Conservation (phyloP, 306 rosid genomes). For the Cucumis sativus region DNA sequence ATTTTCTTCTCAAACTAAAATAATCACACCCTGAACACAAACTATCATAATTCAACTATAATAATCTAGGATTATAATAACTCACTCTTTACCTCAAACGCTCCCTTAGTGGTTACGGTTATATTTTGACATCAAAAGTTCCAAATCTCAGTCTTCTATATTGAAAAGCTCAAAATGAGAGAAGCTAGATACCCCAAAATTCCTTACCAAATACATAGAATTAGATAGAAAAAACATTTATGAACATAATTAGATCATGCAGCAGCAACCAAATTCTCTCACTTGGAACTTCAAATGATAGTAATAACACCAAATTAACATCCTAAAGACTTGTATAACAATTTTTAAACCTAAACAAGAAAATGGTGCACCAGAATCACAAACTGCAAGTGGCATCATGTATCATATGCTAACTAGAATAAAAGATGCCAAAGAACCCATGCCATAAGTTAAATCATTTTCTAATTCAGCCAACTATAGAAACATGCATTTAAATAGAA, state of each 20-base stretch:
- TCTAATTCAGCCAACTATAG: not conserved
- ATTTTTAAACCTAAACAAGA: not conserved
- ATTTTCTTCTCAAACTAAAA: too few relatives aligned
- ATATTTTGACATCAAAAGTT: not conserved
- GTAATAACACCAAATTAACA: not conserved
- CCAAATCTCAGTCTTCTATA: too few relatives aligned
- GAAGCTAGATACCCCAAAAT: too few relatives aligned
- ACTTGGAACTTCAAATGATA: not conserved
- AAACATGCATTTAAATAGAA: not conserved
- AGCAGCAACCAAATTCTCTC: not conserved
- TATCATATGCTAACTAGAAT: not conserved
- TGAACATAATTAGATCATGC: not conserved
- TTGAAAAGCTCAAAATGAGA: too few relatives aligned
- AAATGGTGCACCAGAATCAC: not conserved
- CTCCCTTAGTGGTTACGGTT: not conserved
- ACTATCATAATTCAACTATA: too few relatives aligned
- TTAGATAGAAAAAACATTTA: too few relatives aligned
- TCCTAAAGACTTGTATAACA: not conserved
- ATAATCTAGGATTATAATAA: too few relatives aligned
- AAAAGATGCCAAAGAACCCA: constrained; percentile 2
- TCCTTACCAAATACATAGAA: too few relatives aligned
- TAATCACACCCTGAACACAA: too few relatives aligned
- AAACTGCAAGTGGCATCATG: not conserved
- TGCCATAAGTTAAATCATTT: not conserved
- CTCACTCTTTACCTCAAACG: too few relatives aligned